Percentiles rank a stretch among this genome's conserved stretches.
These are phyloP conservation scores for Heimioporus sp. DNA, from an alignment of 768 basidiomycete species.

Conservation along the genomic window DNA sequence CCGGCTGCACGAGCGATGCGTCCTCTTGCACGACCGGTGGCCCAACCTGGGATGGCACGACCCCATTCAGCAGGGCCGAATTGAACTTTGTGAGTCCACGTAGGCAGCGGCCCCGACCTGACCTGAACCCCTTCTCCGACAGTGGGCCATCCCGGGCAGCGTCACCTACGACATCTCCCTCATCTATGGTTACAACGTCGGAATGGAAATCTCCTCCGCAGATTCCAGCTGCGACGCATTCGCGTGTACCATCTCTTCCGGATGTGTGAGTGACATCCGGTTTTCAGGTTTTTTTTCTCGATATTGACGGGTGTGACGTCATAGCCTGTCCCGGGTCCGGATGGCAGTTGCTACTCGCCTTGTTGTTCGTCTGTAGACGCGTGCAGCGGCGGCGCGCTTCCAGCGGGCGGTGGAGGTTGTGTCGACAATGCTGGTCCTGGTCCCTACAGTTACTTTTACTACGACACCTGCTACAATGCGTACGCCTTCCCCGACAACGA, in stretches of 20 bases:
- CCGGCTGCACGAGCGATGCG: slow-evolving; percentile 14
- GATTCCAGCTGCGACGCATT: slow-evolving; percentile 13
- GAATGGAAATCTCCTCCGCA: slow-evolving; percentile 18
- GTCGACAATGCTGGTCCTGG: slow-evolving; percentile 14
- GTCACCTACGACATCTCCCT: slow-evolving; percentile 24
- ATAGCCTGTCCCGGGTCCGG: slow-evolving; percentile 18
- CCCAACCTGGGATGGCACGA: slow-evolving; percentile 18
- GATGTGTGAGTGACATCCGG: slow-evolving; percentile 10
- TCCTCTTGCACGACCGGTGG: slow-evolving; percentile 19
- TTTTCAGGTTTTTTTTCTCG: too few relatives aligned
- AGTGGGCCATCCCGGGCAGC: slow-evolving; percentile 4
- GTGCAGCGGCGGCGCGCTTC: slow-evolving; percentile 15
- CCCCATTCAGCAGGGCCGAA: slow-evolving; percentile 19
- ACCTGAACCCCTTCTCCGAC: neutral
- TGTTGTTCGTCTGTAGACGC: slow-evolving; percentile 17
- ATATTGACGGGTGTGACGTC: neutral
- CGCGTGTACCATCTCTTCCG: slow-evolving; percentile 17
- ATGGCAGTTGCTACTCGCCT: slow-evolving; percentile 18
- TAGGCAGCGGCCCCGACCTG: neutral
- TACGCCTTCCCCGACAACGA: slow-evolving; percentile 24
- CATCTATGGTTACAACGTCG: slow-evolving; percentile 23
- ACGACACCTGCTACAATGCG: slow-evolving; percentile 14
- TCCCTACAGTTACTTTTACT: slow-evolving; percentile 17
- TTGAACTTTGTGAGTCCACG: slow-evolving; percentile 17
- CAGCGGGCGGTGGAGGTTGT: slow-evolving; percentile 11